Percentiles rank a stretch among this genome's conserved stretches.
Evolutionary conservation across 1,284 basidiomycete species (phyloP).

Genomic region (Ustanciosporium gigantosporum): DNA sequence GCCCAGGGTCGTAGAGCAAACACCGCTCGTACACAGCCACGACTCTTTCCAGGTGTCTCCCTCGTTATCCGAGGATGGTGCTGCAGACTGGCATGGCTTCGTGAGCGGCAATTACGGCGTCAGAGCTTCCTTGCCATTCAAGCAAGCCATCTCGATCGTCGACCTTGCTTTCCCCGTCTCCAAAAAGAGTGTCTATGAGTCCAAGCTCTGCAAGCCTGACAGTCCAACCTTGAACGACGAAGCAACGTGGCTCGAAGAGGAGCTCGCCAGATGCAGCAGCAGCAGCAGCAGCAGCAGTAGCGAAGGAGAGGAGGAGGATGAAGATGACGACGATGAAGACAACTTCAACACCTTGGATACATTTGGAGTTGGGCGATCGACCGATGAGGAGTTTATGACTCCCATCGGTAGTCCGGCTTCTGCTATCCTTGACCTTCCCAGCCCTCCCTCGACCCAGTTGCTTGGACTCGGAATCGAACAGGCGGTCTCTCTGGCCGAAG

Average conservation of each 20-base stretch:
- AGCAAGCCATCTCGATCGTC: constrained; percentile 3
- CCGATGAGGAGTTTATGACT: constrained; percentile 19
- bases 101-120: constrained; percentile 17
- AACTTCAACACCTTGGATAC: constrained; percentile 1
- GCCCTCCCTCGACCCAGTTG: constrained; percentile 6
- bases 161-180: constrained; percentile 10
- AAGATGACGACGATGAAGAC: constrained; percentile 17
- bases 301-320: constrained; percentile 18
- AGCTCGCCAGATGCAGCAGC: constrained; percentile 24
- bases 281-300: no score
- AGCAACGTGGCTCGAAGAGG: constrained; percentile 34
- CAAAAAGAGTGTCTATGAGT: constrained; percentile 3
- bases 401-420: constrained; percentile 21
- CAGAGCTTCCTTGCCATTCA: not conserved
- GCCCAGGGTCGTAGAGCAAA: not conserved
- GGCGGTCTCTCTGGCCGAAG: not conserved
- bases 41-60: constrained; percentile 6
- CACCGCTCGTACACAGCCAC: constrained; percentile 1
- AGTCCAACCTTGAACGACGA: constrained; percentile 32
- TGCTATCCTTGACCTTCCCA: constrained; percentile 5
- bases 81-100: constrained; percentile 32
- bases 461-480: constrained; percentile 26
- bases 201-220: constrained; percentile 23
- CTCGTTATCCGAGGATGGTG: no score
- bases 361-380: constrained; percentile 1